Evolutionary conservation across 805 yeast species (phyloP), one percentile per base, ranked within the genome.

Genomic region (Nakazawaea ernobii): DNA sequence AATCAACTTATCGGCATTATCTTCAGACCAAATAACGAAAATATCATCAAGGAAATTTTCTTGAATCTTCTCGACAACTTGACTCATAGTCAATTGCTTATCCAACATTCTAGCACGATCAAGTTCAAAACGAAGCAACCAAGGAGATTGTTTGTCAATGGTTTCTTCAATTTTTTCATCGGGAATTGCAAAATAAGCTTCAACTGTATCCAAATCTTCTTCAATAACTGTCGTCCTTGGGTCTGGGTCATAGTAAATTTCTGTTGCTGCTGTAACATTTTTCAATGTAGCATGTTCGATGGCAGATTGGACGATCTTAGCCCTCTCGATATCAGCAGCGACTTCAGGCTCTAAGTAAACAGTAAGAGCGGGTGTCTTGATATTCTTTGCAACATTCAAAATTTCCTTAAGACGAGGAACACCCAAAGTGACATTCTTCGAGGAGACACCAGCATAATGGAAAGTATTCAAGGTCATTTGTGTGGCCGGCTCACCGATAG

Each of bases 91-190:
- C 63, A 94, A 78, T 67, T 94, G 97, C 68, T 94, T 90, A 72
- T 94, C 99, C 61, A 92, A 84, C 97, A 94, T 91, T 70, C 92
- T 92, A 35, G 98, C 97, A 76, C 99, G 94, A 69, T 95, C 99
- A 49, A 94, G 75, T 68, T 94, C 99, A 51, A 94, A 75, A 76
- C 99, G 91, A 59, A 94, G 75, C 57, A 94, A 73, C 99, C 99
- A 94, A 50, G 99, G 99, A 4, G 97, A 88, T 69, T 95, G 99
- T 63, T 86, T 88, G 60, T 90, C 96, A 49, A 94, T 73, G 7
- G 91, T 85, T 52, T 89, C 92, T 69, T 92, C 98, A 40, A 92
- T 95, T 63, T 89, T 94, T 61, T 94, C 98, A 70, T 95, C 99
- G 20, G 97, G 96, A 75, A 94, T 87, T 35, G 97, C 92, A 65